A percentile compares a stretch with the other conserved stretches of the same genome.
These are phyloP conservation scores for Leccinum imitatum DNA, from an alignment of 768 basidiomycete species.

Conservation along the genomic window DNA sequence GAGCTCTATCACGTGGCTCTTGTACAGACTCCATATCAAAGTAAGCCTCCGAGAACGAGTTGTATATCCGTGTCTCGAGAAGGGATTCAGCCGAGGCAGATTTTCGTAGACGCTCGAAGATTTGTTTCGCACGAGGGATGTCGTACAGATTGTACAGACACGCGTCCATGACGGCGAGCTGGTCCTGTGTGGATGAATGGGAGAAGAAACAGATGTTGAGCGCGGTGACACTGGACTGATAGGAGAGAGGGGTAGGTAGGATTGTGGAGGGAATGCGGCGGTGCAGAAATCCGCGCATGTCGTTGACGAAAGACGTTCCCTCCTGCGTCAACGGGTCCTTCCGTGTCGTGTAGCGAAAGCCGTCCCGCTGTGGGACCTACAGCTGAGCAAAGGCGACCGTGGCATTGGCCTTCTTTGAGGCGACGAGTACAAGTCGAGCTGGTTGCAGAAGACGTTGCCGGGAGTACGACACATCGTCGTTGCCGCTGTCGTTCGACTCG, in stretches of 20 bases:
- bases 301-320: slow-evolving; percentile 22
- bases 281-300: slow-evolving; percentile 53
- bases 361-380: slow-evolving; percentile 37
- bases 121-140: slow-evolving; percentile 68
- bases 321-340: slow-evolving; percentile 24
- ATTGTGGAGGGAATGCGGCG: slow-evolving; percentile 52
- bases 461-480: slow-evolving; percentile 48
- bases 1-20: slow-evolving; percentile 41
- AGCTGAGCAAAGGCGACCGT: slow-evolving; percentile 45
- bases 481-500: slow-evolving; percentile 12
- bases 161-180: slow-evolving; percentile 75
- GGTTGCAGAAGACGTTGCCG: slow-evolving; percentile 68
- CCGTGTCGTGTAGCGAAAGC: slow-evolving; percentile 36
- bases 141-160: slow-evolving; percentile 56
- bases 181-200: slow-evolving; percentile 65
- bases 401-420: slow-evolving; percentile 57
- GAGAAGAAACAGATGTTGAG: slow-evolving; percentile 56
- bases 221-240: slow-evolving; percentile 36
- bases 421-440: slow-evolving; percentile 65
- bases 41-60: slow-evolving; percentile 67
- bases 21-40: slow-evolving; percentile 52
- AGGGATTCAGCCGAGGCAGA: slow-evolving; percentile 43
- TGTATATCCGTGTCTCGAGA: slow-evolving; percentile 51
- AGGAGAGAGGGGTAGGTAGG: slow-evolving; percentile 66
- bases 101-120: slow-evolving; percentile 65